Base-by-base conservation (phyloP, 2,329 filamentous ascomycete species). In the Fusarium sp. region DNA sequence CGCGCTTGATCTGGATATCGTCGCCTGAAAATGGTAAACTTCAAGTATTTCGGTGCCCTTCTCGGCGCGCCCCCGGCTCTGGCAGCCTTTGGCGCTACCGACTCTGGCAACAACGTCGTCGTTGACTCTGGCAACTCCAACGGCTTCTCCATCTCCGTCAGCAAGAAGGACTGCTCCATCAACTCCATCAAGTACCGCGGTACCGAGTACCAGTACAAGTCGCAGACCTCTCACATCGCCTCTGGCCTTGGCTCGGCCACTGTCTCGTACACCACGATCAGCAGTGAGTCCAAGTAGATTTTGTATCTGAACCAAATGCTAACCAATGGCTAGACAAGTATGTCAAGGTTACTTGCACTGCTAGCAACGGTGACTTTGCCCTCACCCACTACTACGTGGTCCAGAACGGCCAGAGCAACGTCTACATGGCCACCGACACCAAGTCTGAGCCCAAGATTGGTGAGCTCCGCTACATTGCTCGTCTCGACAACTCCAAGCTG, bases 341-440 rank as follows among this genome's bases (percentile, higher is more conserved):
- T 77, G 87, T 91, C 75, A 92, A 91, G 80, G 86, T 92, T 41
- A 91, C 89, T 16, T 92, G 90, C 77, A 86, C 84, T 10, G 89
- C 90, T 1, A 85, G 83, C 52, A 91, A 87, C n/a, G 64, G 73
- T 8, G 70, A 79, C 57, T 79, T 79, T 59, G 73, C 78, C 41
- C 81, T 92, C 67, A 92, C 88, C 0, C 91, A 93, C 41, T 93
- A 92, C 81, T 87, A 90, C 74, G 88, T 92, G 6, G 87, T 90
- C 14, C 87, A 86, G 68, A 86, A 88, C 62, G 90, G 91, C n/a
- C 88, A 91, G 63, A 85, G 87, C 67, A 88, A 85, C 32, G 86
- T 93, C 68, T 89, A 88, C 78, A 87, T 91, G 85, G 89, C 88
- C 7, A 93, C 91, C 3, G 85, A 92, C 77, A 92, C 88, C 66